phyloP scores from a whole-genome alignment of 2,329 filamentous ascomycete genomes.

The Ceratocystis harringtonii region DNA sequence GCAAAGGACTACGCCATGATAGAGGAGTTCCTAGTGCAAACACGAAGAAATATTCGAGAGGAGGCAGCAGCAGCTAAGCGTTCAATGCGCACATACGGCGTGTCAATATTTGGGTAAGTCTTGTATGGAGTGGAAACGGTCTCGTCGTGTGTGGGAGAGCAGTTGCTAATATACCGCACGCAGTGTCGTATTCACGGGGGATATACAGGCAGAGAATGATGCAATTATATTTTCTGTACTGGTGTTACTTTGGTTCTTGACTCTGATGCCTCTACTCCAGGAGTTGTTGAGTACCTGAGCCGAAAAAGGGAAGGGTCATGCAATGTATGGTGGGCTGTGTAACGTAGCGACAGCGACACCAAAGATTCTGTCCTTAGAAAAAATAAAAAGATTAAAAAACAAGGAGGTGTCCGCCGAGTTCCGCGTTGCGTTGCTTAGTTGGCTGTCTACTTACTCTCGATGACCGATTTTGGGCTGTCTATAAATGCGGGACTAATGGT shows the following conservation, averaged over 20 bases:
- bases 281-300: neutral
- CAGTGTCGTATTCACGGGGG: neutral
- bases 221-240: neutral
- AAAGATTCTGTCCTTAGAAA: no score
- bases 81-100: neutral
- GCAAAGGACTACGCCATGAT: neutral
- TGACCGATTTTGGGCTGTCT: no score
- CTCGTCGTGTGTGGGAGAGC: neutral
- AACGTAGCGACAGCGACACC: no score
- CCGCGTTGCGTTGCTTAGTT: no score
- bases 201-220: neutral
- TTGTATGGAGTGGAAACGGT: neutral
- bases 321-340: no score
- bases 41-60: neutral
- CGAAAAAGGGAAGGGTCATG: neutral
- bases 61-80: neutral
- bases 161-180: neutral
- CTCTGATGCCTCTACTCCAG: neutral
- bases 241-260: neutral
- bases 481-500: no score
- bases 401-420: no score
- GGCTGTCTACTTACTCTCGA: no score
- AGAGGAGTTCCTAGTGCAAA: neutral
- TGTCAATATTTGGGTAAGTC: conserved; percentile 1
- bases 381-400: no score